Evolutionary conservation across 768 basidiomycete genomes (phyloP).

Genomic region (Lactifluus echinatus): DNA sequence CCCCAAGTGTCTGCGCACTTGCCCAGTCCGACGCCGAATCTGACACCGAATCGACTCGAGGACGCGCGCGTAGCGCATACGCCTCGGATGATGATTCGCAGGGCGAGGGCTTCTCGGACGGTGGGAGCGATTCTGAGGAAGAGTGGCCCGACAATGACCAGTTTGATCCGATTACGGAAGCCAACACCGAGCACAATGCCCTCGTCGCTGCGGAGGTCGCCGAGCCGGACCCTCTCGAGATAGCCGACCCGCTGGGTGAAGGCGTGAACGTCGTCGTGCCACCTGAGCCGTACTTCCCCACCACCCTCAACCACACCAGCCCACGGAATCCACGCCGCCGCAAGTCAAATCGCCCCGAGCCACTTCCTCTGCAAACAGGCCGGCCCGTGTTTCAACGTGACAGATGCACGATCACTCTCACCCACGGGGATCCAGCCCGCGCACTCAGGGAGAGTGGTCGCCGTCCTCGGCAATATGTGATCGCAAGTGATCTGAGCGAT

Average conservation of each 20-base stretch:
- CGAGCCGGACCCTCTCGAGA: constrained; percentile 43
- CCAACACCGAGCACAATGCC: constrained; percentile 82
- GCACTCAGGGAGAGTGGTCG: constrained; percentile 44
- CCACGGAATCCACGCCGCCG: constrained; percentile 37
- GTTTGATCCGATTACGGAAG: constrained; percentile 76
- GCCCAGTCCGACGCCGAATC: constrained; percentile 56
- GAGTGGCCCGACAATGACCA: constrained; percentile 51
- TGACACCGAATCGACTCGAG: constrained; percentile 41
- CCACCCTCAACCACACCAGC: constrained; percentile 46
- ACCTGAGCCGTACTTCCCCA: constrained; percentile 74
- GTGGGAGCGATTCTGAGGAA: constrained; percentile 47
- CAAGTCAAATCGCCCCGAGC: constrained; percentile 58
- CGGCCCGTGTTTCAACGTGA: constrained; percentile 86
- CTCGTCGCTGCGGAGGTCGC: constrained; percentile 41
- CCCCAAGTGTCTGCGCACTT: constrained; percentile 41
- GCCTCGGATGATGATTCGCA: constrained; percentile 58
- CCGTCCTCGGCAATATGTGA: constrained; percentile 63
- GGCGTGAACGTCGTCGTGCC: constrained; percentile 86
- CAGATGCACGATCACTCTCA: constrained; percentile 82
- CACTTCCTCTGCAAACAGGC: constrained; percentile 55
- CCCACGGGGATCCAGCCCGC: constrained; percentile 68
- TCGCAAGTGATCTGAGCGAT: constrained; percentile 91
- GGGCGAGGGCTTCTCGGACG: constrained; percentile 36
- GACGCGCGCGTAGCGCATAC: constrained; percentile 55
- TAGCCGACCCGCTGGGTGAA: constrained; percentile 81